These are phyloP conservation scores for Colletotrichum coccodes DNA, from an alignment of 2,329 filamentous ascomycete species.

Conservation along the genomic window DNA sequence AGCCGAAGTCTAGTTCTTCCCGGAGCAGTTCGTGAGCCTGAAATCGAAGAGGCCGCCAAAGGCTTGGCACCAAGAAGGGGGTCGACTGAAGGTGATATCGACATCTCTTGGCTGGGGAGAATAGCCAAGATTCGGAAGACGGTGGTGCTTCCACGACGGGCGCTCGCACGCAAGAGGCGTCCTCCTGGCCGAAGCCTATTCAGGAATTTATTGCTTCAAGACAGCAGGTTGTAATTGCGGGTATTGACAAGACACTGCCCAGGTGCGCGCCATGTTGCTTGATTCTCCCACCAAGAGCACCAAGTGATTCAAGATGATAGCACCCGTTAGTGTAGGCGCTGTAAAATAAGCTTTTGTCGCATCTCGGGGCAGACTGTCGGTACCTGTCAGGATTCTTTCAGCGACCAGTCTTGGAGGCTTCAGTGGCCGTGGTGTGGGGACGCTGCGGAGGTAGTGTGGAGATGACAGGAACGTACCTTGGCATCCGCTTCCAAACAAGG, in stretches of 20 bases:
- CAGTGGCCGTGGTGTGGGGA: background rate
- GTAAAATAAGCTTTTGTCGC: slow-evolving; percentile 6
- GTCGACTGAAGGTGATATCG: background rate
- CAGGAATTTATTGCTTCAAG: background rate
- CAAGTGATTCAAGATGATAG: background rate
- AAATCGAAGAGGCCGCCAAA: background rate
- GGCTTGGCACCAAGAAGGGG: background rate
- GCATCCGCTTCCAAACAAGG: background rate
- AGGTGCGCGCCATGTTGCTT: background rate
- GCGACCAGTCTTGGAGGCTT: background rate
- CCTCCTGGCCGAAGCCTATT: background rate
- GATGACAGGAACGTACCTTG: background rate
- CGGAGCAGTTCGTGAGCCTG: background rate
- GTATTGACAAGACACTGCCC: background rate
- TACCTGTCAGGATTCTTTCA: background rate
- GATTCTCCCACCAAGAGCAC: background rate
- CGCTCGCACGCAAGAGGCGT: background rate
- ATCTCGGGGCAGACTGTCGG: background rate
- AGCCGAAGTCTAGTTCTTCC: background rate
- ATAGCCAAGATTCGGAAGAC: background rate
- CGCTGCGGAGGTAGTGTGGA: background rate
- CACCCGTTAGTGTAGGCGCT: background rate
- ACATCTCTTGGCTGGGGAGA: background rate
- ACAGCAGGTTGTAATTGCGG: background rate
- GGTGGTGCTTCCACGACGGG: background rate